Evolutionary conservation across 148 eudicot genomes (phyloP).

Genomic region (Arctostaphylos glauca): DNA sequence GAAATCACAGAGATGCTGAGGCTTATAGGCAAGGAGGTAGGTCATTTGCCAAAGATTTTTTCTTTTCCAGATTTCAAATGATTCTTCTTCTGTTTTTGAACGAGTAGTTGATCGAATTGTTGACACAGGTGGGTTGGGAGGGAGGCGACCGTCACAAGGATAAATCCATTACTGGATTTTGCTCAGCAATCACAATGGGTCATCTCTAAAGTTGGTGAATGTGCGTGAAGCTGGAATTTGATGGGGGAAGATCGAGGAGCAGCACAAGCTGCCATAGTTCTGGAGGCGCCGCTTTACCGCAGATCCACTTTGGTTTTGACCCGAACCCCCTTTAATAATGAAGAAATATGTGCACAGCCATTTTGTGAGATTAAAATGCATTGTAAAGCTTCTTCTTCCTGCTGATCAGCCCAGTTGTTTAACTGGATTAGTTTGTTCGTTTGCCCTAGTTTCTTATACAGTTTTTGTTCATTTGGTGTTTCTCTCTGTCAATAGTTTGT

Average conservation of each 20-base stretch:
- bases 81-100: no score
- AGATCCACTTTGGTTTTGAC: no score
- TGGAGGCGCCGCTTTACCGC: no score
- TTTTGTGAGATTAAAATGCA: not conserved
- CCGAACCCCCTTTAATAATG: not conserved
- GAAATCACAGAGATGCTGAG: conserved; percentile 46
- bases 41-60: not conserved
- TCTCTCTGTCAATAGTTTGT: not conserved
- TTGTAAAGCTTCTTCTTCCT: not conserved
- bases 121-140: no score
- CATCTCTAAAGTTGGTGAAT: conserved; percentile 1
- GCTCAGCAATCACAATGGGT: conserved; percentile 24
- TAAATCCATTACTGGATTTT: conserved; percentile 13
- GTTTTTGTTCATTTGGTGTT: not conserved
- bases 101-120: no score
- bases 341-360: not conserved
- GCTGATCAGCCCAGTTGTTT: not conserved
- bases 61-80: not conserved
- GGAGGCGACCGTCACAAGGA: no score
- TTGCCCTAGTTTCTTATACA: not conserved
- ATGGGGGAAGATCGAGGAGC: no score
- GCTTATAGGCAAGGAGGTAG: conserved; percentile 47
- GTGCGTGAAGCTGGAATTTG: no score
- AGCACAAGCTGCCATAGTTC: no score
- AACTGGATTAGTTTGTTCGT: not conserved